Base-by-base conservation (phyloP, 768 basidiomycete genomes). In the Pleurotus salmoneostramineus region DNA sequence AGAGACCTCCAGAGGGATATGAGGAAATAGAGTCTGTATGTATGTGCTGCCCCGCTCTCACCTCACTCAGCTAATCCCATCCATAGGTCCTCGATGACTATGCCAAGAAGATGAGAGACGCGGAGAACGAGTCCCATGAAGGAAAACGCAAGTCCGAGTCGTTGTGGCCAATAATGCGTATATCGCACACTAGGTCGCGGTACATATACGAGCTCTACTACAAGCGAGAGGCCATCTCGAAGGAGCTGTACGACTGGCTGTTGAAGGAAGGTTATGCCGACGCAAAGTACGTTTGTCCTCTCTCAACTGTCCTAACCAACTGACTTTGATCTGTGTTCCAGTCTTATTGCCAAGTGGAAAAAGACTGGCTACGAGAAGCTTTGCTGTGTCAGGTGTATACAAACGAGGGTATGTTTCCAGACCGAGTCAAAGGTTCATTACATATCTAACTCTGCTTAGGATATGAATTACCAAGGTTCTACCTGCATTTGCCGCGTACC, bases 141-240 rank as follows among this genome's bases (percentile, higher is more conserved):
- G 97, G 97, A 61, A 98, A 99, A 72, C 92, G 95, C 70, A 94
- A 91, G 73, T 84, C 88, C 27, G 93, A 95, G 74, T 90, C 90
- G 4, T 72, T 94, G 40, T 95, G 97, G 96, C 94, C 96, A 44
- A 97, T 99, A 60, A 98, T 98, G 95, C 87, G 94, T 36, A 94
- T 98, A 68, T 91, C 93, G 15, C 97, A 99, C 73, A 89, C 95
- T 7, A 88, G 97, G 42, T 96, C 95, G 46, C 81, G 94, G 63
- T 98, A 98, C 72, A 93, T 99, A 58, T 98, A 98, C 67, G 97
- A 99, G 72, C 81, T 98, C 60, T 98, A 97, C 76, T 98, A 98
- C 78, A 96, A 98, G 75, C 89, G 95, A 37, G 96, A 98, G 73
- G 93, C 95, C 8, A 91, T 99, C 67, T 89, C 88, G 65, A 84